A percentile compares a stretch with the other conserved stretches of the same genome.
phyloP scores from a whole-genome alignment of 352 stramenopile genomes.

The Hyaloperonospora brassicae region DNA sequence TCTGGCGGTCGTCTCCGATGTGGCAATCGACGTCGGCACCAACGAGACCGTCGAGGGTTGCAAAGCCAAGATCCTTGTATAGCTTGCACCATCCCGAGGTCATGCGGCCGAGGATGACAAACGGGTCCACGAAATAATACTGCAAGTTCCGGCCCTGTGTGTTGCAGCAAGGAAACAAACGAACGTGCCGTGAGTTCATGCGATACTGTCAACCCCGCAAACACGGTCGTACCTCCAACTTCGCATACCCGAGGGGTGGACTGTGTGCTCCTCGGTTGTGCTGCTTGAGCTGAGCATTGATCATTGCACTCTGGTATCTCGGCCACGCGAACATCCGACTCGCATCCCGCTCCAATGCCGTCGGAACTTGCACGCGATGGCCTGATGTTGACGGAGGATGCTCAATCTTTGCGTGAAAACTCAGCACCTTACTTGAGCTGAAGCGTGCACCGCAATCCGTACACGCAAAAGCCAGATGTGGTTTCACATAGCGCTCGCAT shows the following conservation, averaged over 20 bases:
- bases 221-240: slow-evolving; percentile 45
- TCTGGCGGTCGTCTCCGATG: slow-evolving; percentile 54
- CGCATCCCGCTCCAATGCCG: slow-evolving; percentile 29
- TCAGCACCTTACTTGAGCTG: slow-evolving; percentile 43
- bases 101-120: slow-evolving; percentile 60
- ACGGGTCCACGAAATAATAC: slow-evolving; percentile 64
- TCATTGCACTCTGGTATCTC: slow-evolving; percentile 39
- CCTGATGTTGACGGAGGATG: slow-evolving; percentile 15
- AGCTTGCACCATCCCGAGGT: slow-evolving; percentile 39
- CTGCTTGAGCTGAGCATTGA: slow-evolving; percentile 32
- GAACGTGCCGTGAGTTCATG: slow-evolving; percentile 8
- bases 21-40: slow-evolving; percentile 61
- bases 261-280: slow-evolving; percentile 15
- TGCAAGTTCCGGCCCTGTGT: slow-evolving; percentile 44
- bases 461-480: slow-evolving; percentile 47
- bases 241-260: slow-evolving; percentile 56
- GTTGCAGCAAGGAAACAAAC: slow-evolving; percentile 4
- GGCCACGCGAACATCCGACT: slow-evolving; percentile 37
- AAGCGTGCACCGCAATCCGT: slow-evolving; percentile 36
- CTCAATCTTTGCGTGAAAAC: slow-evolving; percentile 41
- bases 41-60: slow-evolving; percentile 37
- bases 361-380: slow-evolving; percentile 2
- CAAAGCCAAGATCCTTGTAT: slow-evolving; percentile 49
- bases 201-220: slow-evolving; percentile 1
- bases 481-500: slow-evolving; percentile 47